These are phyloP conservation scores for Pseudopyrenochaeta lycopersici DNA, from an alignment of 2,329 filamentous ascomycete species.

Conservation along the genomic window DNA sequence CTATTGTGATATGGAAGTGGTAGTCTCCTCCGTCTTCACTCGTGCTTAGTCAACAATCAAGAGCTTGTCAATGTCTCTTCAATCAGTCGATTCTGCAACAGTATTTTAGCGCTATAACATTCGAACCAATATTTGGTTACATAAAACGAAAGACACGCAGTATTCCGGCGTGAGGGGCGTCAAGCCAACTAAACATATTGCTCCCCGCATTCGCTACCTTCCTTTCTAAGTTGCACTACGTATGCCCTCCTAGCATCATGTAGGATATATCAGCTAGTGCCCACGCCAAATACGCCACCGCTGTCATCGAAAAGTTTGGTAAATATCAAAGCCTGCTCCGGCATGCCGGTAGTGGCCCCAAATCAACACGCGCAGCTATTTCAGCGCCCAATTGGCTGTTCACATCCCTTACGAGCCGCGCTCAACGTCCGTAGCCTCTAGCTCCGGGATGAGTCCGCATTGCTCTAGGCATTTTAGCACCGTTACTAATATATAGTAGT, in stretches of 20 bases:
- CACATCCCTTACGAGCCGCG: slow-evolving; percentile 3
- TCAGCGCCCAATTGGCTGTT: neutral
- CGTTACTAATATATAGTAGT: neutral
- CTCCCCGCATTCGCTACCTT: neutral
- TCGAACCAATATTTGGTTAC: neutral
- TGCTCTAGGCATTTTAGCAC: slow-evolving; percentile 2
- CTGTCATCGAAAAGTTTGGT: neutral
- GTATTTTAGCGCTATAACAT: too few species aligned
- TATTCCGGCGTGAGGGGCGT: neutral
- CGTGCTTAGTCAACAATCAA: too few species aligned
- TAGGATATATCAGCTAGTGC: neutral
- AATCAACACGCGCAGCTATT: neutral
- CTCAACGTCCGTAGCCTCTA: neutral
- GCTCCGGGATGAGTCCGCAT: slow-evolving; percentile 3
- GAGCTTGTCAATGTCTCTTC: too few species aligned
- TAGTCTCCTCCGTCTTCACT: too few species aligned
- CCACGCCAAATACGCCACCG: neutral
- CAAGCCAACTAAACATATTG: neutral
- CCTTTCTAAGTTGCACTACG: neutral
- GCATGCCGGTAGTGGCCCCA: neutral
- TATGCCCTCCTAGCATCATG: neutral
- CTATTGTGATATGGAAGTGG: too few species aligned
- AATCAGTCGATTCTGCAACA: too few species aligned
- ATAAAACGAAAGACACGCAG: too few species aligned
- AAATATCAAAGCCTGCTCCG: neutral